These are phyloP conservation scores for Ustilago tritici DNA, from an alignment of 1,284 basidiomycete species.

Conservation along the genomic window DNA sequence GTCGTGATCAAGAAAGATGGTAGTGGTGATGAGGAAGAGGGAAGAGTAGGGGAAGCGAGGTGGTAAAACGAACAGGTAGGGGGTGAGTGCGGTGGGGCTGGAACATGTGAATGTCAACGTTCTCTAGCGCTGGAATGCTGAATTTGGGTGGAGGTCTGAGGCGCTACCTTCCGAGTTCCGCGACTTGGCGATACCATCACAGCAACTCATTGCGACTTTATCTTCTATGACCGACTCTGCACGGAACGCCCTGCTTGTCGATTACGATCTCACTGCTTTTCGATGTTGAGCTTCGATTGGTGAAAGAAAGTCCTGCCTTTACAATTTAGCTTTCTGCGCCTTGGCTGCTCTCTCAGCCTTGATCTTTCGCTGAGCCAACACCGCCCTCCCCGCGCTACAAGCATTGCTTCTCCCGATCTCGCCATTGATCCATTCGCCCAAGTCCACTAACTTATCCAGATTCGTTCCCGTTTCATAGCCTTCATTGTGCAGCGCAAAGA, in stretches of 20 bases:
- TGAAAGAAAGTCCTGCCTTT: neutral
- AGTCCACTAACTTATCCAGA: conserved; percentile 52
- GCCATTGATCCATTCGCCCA: conserved; percentile 50
- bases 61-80: neutral
- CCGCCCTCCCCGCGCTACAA: conserved; percentile 51
- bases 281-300: neutral
- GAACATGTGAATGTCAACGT: conserved; percentile 21
- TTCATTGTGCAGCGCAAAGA: conserved; percentile 83
- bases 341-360: conserved; percentile 28
- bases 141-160: conserved; percentile 26
- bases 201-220: neutral
- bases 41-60: neutral
- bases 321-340: conserved; percentile 21
- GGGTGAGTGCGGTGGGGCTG: neutral
- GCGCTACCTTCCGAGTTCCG: conserved; percentile 9
- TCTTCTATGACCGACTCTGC: too few relatives aligned
- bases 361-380: conserved; percentile 47
- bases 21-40: neutral
- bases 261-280: neutral
- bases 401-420: conserved; percentile 45
- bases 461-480: conserved; percentile 79
- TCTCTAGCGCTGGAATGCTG: neutral
- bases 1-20: neutral
- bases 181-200: neutral
- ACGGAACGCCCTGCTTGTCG: too few relatives aligned